Evolutionary conservation across 495 filamentous ascomycete genomes (phyloP).

Genomic region (Penicillium cinerascens): DNA sequence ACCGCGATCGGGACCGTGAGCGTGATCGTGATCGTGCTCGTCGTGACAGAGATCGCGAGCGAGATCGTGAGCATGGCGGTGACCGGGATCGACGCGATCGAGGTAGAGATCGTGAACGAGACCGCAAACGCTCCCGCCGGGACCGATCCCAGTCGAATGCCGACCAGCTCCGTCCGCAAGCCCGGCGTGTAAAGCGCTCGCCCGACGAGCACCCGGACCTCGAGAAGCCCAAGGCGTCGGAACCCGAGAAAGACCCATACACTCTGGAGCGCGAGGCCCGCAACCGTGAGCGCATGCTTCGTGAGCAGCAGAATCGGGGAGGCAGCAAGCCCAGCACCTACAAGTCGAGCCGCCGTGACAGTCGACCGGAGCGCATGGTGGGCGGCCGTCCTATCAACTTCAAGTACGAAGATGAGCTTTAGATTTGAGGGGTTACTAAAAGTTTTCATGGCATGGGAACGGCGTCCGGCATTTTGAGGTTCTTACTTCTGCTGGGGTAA

Average conservation of each 20-base stretch:
- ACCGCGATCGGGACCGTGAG: constrained; percentile 13
- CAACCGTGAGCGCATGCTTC: constrained; percentile 70
- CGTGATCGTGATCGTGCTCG: constrained; percentile 28
- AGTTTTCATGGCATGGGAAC: constrained; percentile 6
- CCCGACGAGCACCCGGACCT: constrained; percentile 26
- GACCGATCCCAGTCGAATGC: constrained; percentile 46
- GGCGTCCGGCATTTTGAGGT: not conserved
- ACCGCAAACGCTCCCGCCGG: constrained; percentile 53
- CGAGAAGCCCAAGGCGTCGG: constrained; percentile 16
- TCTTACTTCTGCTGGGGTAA: not conserved
- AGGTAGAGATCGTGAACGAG: constrained; percentile 34
- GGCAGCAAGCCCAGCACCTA: constrained; percentile 7
- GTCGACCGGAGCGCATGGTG: constrained; percentile 48
- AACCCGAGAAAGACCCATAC: constrained; percentile 61
- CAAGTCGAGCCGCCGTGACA: constrained; percentile 50
- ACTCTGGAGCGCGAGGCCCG: constrained; percentile 73
- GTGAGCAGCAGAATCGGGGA: constrained; percentile 73
- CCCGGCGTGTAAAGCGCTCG: constrained; percentile 40
- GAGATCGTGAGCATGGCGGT: constrained; percentile 32
- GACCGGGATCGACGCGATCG: constrained; percentile 32
- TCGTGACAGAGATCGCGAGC: constrained; percentile 22
- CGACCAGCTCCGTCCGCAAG: constrained; percentile 34
- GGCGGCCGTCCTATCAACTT: constrained; percentile 51
- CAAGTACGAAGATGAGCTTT: constrained; percentile 57
- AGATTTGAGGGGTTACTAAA: not conserved